Conservation (phyloP, 2,329 filamentous ascomycete genomes). For the Chalara sp. region DNA sequence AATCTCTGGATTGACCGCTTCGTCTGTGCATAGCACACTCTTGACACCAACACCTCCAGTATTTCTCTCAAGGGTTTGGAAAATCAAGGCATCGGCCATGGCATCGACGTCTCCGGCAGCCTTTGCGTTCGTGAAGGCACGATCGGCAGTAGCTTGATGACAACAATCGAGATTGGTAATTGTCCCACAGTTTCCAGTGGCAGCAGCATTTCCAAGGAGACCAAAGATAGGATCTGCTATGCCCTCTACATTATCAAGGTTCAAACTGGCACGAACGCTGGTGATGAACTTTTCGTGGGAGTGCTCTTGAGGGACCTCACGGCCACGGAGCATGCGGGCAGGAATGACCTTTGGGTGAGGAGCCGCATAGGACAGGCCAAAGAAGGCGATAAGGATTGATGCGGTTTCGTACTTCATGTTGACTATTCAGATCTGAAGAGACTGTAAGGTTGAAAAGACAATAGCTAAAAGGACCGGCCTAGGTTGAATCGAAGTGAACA, state of each 20-base stretch:
- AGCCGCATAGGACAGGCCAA: slow-evolving; percentile 23
- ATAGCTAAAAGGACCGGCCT: slow-evolving; percentile 25
- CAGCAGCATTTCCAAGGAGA: slow-evolving; percentile 45
- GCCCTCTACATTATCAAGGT: slow-evolving; percentile 41
- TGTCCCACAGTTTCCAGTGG: slow-evolving; percentile 37
- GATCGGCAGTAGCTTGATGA: slow-evolving; percentile 51
- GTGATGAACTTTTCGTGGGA: slow-evolving; percentile 44
- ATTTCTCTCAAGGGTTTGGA: slow-evolving; percentile 52
- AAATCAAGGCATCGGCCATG: slow-evolving; percentile 47
- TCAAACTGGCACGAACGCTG: slow-evolving; percentile 36
- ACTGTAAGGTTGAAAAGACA: slow-evolving; percentile 9
- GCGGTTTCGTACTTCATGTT: slow-evolving; percentile 29
- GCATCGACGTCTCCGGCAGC: slow-evolving; percentile 44
- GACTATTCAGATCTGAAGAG: slow-evolving; percentile 11
- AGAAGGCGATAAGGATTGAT: slow-evolving; percentile 21
- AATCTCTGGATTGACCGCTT: slow-evolving; percentile 60
- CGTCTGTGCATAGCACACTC: slow-evolving; percentile 50
- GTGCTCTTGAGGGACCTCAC: slow-evolving; percentile 52
- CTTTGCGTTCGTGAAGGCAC: slow-evolving; percentile 56
- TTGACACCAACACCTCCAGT: slow-evolving; percentile 48
- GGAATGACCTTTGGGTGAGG: slow-evolving; percentile 18
- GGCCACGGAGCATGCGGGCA: slow-evolving; percentile 26
- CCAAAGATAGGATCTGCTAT: slow-evolving; percentile 44
- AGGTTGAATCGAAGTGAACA: slow-evolving; percentile 11
- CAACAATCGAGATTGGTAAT: slow-evolving; percentile 50